Percentiles rank a stretch among this genome's conserved stretches.
Evolutionary conservation across 805 yeast genomes (phyloP).

Genomic region (Ogataea thermomethanolica): DNA sequence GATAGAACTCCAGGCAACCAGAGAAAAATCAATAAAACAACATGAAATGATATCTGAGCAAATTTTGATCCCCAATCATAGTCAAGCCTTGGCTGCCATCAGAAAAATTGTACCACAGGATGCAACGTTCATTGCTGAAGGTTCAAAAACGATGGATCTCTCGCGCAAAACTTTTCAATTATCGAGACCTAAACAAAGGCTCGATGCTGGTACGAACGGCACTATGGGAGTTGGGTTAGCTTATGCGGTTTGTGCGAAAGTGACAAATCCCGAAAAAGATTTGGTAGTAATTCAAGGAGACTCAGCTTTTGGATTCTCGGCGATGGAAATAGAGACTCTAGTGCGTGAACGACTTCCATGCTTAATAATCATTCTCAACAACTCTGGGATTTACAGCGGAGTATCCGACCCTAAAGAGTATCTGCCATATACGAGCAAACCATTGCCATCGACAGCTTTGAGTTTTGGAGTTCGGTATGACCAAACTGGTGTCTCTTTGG

Average conservation of each 20-base stretch:
- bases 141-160: constrained; percentile 77
- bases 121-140: constrained; percentile 55
- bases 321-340: constrained; percentile 69
- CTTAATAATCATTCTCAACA: constrained; percentile 64
- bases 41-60: constrained; percentile 30
- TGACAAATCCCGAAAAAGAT: constrained; percentile 38
- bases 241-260: constrained; percentile 61
- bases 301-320: constrained; percentile 75
- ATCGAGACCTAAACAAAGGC: constrained; percentile 46
- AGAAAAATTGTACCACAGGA: constrained; percentile 30
- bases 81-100: constrained; percentile 50
- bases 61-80: constrained; percentile 41
- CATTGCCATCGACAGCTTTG: constrained; percentile 58
- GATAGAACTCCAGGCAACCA: constrained; percentile 31
- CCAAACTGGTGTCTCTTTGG: constrained; percentile 49
- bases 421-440: constrained; percentile 17
- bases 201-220: constrained; percentile 75
- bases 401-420: constrained; percentile 30
- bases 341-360: constrained; percentile 52
- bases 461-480: constrained; percentile 57
- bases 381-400: constrained; percentile 72
- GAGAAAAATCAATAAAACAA: constrained; percentile 31
- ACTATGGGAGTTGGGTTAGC: constrained; percentile 78
- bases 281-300: constrained; percentile 69
- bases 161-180: constrained; percentile 61